Percentiles rank a stretch among this genome's conserved stretches.
phyloP scores from a whole-genome alignment of 1,139 yeast genomes.

The Pichia sp. region DNA sequence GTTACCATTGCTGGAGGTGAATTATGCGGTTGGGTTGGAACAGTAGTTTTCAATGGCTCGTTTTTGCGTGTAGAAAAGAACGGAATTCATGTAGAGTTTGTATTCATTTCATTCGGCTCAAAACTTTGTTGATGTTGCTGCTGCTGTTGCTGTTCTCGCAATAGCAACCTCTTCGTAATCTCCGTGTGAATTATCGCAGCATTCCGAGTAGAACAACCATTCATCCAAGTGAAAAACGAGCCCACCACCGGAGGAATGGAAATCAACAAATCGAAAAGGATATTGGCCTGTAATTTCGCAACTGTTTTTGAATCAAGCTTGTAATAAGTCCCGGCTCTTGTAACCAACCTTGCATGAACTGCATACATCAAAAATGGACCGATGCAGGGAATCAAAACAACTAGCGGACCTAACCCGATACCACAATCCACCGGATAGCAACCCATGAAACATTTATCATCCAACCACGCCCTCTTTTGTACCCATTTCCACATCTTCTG shows the following conservation, averaged over 20 bases:
- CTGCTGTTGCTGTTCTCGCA: slow-evolving; percentile 17
- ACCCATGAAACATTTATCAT: slow-evolving; percentile 74
- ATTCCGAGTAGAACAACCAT: slow-evolving; percentile 83
- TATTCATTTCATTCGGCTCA: slow-evolving; percentile 1
- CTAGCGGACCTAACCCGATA: slow-evolving; percentile 64
- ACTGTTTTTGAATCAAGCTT: slow-evolving; percentile 51
- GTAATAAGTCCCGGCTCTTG: slow-evolving; percentile 46
- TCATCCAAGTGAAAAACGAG: slow-evolving; percentile 65
- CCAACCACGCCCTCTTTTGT: slow-evolving; percentile 76
- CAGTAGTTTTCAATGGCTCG: too few relatives aligned
- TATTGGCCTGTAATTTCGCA: slow-evolving; percentile 68
- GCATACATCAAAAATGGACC: slow-evolving; percentile 80
- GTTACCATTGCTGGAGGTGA: too few relatives aligned
- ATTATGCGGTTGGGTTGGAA: too few relatives aligned
- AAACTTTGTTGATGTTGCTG: too few relatives aligned
- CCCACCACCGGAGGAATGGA: slow-evolving; percentile 79
- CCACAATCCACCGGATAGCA: slow-evolving; percentile 76
- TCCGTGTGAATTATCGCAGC: slow-evolving; percentile 64
- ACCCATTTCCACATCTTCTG: slow-evolving; percentile 61
- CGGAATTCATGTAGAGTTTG: not conserved
- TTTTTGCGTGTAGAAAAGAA: too few relatives aligned
- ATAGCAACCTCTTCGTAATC: slow-evolving; percentile 32
- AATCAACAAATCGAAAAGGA: slow-evolving; percentile 60
- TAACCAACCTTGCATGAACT: slow-evolving; percentile 60
- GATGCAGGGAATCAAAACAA: slow-evolving; percentile 62